Evolutionary conservation across 2,329 filamentous ascomycete genomes (phyloP).

Genomic region (Verticillium zaregamsianum): DNA sequence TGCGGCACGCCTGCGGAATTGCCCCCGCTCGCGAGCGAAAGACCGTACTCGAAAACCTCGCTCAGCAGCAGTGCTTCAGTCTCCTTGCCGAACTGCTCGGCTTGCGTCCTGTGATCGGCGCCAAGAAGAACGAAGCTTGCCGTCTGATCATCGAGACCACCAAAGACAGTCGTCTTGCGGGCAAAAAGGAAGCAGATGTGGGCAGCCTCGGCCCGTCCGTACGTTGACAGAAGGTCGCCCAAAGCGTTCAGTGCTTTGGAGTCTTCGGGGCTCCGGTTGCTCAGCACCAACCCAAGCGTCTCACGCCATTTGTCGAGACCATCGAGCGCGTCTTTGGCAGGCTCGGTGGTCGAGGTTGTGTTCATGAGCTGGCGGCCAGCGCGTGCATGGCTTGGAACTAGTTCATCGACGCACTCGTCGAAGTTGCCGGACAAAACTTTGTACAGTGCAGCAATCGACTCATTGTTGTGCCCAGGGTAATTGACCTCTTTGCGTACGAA

Average conservation of each 20-base stretch:
- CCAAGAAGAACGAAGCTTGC: conserved; percentile 81
- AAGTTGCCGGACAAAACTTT: conserved; percentile 91
- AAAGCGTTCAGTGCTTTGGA: conserved; percentile 72
- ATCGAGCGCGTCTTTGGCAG: conserved; percentile 69
- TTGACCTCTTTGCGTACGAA: conserved; percentile 96
- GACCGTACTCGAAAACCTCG: conserved; percentile 89
- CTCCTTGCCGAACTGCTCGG: conserved; percentile 71
- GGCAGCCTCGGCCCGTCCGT: conserved; percentile 84
- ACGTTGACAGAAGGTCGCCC: conserved; percentile 76
- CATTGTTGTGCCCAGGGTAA: conserved; percentile 70
- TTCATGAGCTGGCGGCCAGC: conserved; percentile 90
- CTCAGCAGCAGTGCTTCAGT: conserved; percentile 88
- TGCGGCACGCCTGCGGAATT: conserved; percentile 65
- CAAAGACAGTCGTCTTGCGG: conserved; percentile 64
- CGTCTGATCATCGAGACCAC: conserved; percentile 76
- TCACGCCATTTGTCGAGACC: conserved; percentile 94
- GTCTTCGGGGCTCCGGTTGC: conserved; percentile 82
- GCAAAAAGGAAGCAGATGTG: conserved; percentile 94
- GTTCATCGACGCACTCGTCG: conserved; percentile 91
- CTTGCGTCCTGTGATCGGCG: conserved; percentile 70
- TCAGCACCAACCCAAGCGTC: conserved; percentile 78
- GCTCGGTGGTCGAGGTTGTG: conserved; percentile 57
- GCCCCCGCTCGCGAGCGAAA: conserved; percentile 62
- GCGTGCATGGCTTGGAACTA: conserved; percentile 87
- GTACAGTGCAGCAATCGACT: conserved; percentile 87